Conservation (phyloP, 78 protist genomes). For the Blattamonas nauphoetae region DNA sequence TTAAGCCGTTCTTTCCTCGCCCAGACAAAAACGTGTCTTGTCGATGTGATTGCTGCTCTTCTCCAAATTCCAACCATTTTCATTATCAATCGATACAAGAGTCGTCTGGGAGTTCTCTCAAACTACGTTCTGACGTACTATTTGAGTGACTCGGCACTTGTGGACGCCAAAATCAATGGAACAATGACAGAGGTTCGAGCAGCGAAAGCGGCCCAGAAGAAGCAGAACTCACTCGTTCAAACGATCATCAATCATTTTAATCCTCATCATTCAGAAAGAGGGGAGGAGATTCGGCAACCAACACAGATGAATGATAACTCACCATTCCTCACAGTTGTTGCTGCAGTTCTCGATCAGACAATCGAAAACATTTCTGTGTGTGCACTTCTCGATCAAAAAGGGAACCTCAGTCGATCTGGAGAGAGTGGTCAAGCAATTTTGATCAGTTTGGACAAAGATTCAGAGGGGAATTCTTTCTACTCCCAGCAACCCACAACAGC, state of each 20-base stretch:
- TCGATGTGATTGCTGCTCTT: neutral
- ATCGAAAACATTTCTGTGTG: neutral
- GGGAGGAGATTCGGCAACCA: neutral
- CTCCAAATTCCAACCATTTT: neutral
- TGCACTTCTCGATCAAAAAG: neutral
- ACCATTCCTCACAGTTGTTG: neutral
- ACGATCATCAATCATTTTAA: neutral
- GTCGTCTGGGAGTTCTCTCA: neutral
- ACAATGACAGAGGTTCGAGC: neutral
- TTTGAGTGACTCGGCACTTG: neutral
- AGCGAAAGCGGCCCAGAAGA: neutral
- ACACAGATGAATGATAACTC: neutral
- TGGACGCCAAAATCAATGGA: neutral
- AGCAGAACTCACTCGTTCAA: neutral
- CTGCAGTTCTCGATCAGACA: neutral
- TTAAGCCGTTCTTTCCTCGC: neutral
- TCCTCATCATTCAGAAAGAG: neutral
- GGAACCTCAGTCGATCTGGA: too few species aligned
- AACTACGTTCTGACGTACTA: neutral
- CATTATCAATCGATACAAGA: neutral
- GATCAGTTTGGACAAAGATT: too few species aligned
- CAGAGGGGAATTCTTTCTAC: too few species aligned
- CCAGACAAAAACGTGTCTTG: neutral
- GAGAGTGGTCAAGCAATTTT: too few species aligned
- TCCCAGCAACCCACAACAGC: too few species aligned